Evolutionary conservation across 345 rosid species (phyloP).

Genomic region (Brassica juncea): DNA sequence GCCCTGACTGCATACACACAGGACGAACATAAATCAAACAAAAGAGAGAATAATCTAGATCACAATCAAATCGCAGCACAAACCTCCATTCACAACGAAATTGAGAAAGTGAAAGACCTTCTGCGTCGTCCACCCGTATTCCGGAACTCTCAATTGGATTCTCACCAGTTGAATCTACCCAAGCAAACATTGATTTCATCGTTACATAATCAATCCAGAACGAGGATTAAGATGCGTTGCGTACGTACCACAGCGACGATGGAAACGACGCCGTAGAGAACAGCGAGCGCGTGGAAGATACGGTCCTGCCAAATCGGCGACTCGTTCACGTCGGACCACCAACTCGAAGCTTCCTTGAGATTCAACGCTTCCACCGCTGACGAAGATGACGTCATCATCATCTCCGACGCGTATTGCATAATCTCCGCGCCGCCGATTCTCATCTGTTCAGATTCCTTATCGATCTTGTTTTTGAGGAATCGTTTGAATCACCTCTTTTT

Average conservation of each 20-base stretch:
- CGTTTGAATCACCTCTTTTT: constrained; percentile 6
- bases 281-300: constrained; percentile 69
- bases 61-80: constrained; percentile 27
- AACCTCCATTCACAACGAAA: constrained; percentile 88
- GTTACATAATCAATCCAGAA: not conserved
- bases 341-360: constrained; percentile 55
- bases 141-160: constrained; percentile 88
- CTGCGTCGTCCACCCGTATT: constrained; percentile 96
- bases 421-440: constrained; percentile 32
- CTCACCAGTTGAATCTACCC: constrained; percentile 78
- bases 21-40: constrained; percentile 6
- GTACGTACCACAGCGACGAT: constrained; percentile 62
- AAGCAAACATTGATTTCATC: constrained; percentile 2
- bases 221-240: not conserved
- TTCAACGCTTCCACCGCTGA: constrained; percentile 42
- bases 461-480: constrained; percentile 2
- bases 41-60: not conserved
- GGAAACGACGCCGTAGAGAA: constrained; percentile 69
- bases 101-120: constrained; percentile 94
- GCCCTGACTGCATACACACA: constrained; percentile 58
- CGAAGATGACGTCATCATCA: constrained; percentile 36
- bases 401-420: constrained; percentile 33
- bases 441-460: constrained; percentile 33
- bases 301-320: constrained; percentile 86
- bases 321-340: constrained; percentile 73